Percentiles rank a stretch among this genome's conserved stretches.
Conservation (phyloP, 495 filamentous ascomycete genomes). For the Daldinia grandis region DNA sequence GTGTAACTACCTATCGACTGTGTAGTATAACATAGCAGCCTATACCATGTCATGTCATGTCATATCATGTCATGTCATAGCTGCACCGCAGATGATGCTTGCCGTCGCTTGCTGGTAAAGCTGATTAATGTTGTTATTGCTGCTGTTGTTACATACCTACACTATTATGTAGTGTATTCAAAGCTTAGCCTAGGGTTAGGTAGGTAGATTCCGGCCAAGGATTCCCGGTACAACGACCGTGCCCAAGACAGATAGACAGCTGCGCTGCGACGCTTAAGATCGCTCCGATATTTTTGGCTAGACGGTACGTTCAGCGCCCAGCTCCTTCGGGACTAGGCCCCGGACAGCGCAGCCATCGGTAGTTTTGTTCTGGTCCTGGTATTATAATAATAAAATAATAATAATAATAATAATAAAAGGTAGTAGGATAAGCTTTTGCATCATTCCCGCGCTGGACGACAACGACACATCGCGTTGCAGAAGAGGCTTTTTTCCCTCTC, state of each 20-base stretch:
- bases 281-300: conserved; percentile 43
- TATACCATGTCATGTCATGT: background rate
- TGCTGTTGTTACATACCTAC: no score
- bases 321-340: conserved; percentile 41
- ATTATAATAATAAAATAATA: no score
- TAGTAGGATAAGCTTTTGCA: conserved; percentile 26
- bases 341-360: conserved; percentile 39
- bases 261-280: conserved; percentile 43
- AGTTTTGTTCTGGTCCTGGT: conserved; percentile 21
- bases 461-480: conserved; percentile 28
- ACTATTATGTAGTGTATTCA: no score
- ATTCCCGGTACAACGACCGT: conserved; percentile 43
- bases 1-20: background rate
- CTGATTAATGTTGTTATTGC: conserved; percentile 7
- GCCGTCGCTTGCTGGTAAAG: conserved; percentile 43
- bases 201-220: conserved; percentile 36
- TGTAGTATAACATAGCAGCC: background rate
- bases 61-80: conserved; percentile 6
- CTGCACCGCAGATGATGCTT: conserved; percentile 37
- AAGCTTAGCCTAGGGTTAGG: conserved; percentile 45
- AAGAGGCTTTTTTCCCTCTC: conserved; percentile 18
- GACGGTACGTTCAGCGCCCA: conserved; percentile 39
- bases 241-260: conserved; percentile 41
- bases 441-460: conserved; percentile 34
- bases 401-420: no score